A percentile compares a stretch with the other conserved stretches of the same genome.
Conservation (phyloP, 192 early-diverging fungal species). For the Bifiguratus adelaidae region DNA sequence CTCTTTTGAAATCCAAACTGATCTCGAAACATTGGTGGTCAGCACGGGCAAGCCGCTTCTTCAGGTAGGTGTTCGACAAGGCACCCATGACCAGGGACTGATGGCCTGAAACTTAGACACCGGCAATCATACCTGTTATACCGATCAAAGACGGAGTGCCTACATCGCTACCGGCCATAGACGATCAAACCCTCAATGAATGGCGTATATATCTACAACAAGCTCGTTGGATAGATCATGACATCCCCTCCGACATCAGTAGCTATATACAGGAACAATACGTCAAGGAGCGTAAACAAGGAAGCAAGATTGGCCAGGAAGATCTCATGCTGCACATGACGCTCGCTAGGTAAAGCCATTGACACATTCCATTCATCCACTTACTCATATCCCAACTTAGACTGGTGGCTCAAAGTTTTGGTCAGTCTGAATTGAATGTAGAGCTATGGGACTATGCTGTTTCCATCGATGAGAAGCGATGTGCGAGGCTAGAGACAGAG, state of each 20-base stretch:
- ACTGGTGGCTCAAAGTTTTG: constrained; percentile 26
- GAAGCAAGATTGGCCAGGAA: too few species aligned
- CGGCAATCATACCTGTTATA: constrained; percentile 11
- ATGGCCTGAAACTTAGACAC: not conserved
- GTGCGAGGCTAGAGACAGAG: not conserved
- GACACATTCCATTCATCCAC: not conserved
- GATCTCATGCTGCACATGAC: constrained; percentile 27
- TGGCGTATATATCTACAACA: constrained; percentile 49
- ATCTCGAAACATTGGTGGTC: constrained; percentile 48
- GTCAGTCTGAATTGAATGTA: constrained; percentile 13
- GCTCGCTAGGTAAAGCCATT: constrained; percentile 17
- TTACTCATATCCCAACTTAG: constrained; percentile 6
- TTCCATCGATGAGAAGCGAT: constrained; percentile 13
- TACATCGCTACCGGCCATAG: constrained; percentile 23
- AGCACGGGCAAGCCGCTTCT: constrained; percentile 61
- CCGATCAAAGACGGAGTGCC: constrained; percentile 1
- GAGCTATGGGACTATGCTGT: constrained; percentile 24
- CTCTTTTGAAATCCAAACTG: constrained; percentile 56
- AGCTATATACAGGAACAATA: constrained; percentile 25
- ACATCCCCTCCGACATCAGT: constrained; percentile 46
- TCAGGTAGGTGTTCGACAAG: constrained; percentile 25
- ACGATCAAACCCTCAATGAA: constrained; percentile 29
- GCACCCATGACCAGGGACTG: not conserved
- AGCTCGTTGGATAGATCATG: constrained; percentile 38
- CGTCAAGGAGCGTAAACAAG: constrained; percentile 21